Percentiles rank a stretch among this genome's conserved stretches.
These are phyloP conservation scores for Boletus hoseneyae DNA, from an alignment of 1,284 basidiomycete genomes.

Conservation along the genomic window DNA sequence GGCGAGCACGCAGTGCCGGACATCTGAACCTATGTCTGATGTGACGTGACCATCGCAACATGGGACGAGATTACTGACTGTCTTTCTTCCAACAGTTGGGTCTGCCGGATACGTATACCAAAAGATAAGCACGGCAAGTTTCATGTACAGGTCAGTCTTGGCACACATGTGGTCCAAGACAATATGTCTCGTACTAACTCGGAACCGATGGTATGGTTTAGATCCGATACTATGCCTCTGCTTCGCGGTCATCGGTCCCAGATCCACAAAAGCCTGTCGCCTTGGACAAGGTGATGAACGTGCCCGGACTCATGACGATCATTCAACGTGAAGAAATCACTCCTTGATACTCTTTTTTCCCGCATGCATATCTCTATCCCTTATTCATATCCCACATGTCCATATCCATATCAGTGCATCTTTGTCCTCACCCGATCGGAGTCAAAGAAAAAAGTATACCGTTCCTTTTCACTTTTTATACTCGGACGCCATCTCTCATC, in stretches of 20 bases:
- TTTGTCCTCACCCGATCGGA: background rate
- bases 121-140: slow-evolving; percentile 49
- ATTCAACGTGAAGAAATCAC: slow-evolving; percentile 39
- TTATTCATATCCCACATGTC: no score
- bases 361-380: background rate
- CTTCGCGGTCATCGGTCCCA: slow-evolving; percentile 40
- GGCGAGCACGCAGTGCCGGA: background rate
- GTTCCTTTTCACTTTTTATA: background rate
- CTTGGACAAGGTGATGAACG: slow-evolving; percentile 45
- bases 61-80: slow-evolving; percentile 5
- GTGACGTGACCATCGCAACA: background rate
- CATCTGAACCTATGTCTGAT: background rate
- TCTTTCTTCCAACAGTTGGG: slow-evolving; percentile 46
- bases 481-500: background rate
- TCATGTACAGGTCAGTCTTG: slow-evolving; percentile 52
- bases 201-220: slow-evolving; percentile 25
- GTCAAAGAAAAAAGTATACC: background rate
- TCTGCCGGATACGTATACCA: slow-evolving; percentile 54
- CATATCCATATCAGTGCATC: background rate
- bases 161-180: background rate
- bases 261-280: slow-evolving; percentile 55
- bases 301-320: slow-evolving; percentile 66
- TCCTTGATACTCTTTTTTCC: slow-evolving; percentile 5
- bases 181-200: background rate
- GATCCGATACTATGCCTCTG: slow-evolving; percentile 59